Evolutionary conservation across 2,329 filamentous ascomycete species (phyloP).

Genomic region (Bipolaris victoriae): DNA sequence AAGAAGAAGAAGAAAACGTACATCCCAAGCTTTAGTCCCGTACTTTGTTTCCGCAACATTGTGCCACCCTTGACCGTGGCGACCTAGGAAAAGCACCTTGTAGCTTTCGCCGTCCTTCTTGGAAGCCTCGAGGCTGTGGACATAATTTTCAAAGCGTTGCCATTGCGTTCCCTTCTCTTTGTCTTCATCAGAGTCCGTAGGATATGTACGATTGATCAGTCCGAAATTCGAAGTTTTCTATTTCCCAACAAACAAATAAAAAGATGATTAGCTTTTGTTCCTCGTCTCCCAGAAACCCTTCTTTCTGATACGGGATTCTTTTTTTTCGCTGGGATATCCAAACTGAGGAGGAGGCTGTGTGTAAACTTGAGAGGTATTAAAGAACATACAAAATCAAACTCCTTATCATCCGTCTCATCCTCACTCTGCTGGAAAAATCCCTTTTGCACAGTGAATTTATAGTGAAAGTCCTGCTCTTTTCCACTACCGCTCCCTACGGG

Average conservation of each 20-base stretch:
- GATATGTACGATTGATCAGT: constrained; percentile 66
- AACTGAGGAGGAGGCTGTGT: neutral
- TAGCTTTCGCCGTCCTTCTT: constrained; percentile 56
- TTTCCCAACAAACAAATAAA: no score
- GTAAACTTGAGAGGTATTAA: neutral
- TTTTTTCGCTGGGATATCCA: neutral
- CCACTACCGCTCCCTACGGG: constrained; percentile 1
- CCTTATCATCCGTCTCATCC: constrained; percentile 58
- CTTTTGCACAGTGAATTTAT: constrained; percentile 64
- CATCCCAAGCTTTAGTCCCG: constrained; percentile 72
- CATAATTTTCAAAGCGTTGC: constrained; percentile 65
- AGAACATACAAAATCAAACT: constrained; percentile 66
- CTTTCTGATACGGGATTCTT: neutral
- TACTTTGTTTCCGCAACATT: constrained; percentile 72
- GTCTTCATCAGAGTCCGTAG: constrained; percentile 50
- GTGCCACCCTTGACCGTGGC: constrained; percentile 72
- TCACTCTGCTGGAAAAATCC: constrained; percentile 71
- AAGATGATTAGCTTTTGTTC: neutral
- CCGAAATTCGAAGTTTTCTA: constrained; percentile 62
- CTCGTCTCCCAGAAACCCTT: neutral
- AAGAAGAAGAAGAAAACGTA: constrained; percentile 43
- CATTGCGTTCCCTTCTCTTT: constrained; percentile 56
- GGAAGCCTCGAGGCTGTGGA: constrained; percentile 59
- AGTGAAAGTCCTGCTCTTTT: constrained; percentile 44
- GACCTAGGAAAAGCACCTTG: constrained; percentile 71